phyloP scores from a whole-genome alignment of 169 alveolate species.

The Besnoitia besnoiti region DNA sequence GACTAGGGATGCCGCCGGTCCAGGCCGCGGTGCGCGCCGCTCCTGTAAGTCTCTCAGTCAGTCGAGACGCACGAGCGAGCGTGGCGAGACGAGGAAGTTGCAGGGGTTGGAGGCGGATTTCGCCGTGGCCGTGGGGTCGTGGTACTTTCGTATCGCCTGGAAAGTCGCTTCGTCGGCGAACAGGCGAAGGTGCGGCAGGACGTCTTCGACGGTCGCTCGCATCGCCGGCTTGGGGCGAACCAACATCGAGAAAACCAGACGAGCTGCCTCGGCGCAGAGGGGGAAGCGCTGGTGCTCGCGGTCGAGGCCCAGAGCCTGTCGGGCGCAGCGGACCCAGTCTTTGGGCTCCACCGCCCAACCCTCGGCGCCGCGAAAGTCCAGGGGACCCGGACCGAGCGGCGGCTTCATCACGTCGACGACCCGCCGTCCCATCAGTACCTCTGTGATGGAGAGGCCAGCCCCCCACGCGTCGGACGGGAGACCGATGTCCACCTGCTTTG shows the following conservation, averaged over 20 bases:
- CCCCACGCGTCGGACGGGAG: constrained; percentile 89
- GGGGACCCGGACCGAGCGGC: constrained; percentile 85
- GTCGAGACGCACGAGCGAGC: neutral
- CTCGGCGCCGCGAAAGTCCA: constrained; percentile 80
- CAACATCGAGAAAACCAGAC: constrained; percentile 74
- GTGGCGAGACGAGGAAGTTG: neutral
- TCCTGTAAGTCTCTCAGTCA: neutral
- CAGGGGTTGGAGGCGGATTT: neutral
- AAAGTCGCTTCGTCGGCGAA: constrained; percentile 14
- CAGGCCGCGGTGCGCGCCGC: neutral
- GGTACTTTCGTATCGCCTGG: constrained; percentile 21
- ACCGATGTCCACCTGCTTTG: constrained; percentile 79
- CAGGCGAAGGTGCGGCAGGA: constrained; percentile 63
- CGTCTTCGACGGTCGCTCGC: constrained; percentile 75
- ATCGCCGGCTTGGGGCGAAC: constrained; percentile 74
- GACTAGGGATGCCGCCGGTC: too few relatives aligned
- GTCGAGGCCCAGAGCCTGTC: constrained; percentile 64
- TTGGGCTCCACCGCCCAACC: constrained; percentile 63
- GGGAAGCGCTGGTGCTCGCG: constrained; percentile 58
- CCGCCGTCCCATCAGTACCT: constrained; percentile 81
- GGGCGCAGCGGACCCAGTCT: constrained; percentile 59
- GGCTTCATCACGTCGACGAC: constrained; percentile 82
- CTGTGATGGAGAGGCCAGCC: constrained; percentile 86
- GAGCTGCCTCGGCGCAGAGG: constrained; percentile 75
- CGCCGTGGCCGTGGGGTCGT: neutral